These are phyloP conservation scores for Withania somnifera DNA, from an alignment of 305 asterid genomes.

Conservation along the genomic window DNA sequence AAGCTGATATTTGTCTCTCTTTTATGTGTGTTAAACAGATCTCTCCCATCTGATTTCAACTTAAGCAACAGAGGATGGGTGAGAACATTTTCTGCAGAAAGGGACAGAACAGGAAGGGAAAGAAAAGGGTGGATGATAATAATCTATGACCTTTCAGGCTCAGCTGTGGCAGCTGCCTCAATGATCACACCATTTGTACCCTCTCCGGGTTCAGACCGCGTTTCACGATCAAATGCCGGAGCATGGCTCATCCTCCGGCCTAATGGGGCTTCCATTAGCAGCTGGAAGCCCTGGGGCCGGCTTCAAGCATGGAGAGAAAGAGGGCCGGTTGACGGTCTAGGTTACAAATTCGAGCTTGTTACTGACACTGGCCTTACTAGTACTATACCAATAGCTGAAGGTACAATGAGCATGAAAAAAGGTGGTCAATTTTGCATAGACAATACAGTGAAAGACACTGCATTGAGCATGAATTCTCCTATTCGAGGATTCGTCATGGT, in stretches of 20 bases:
- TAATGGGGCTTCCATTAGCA: conserved; percentile 43
- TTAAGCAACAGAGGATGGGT: conserved; percentile 41
- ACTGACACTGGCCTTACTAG: conserved; percentile 39
- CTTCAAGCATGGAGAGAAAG: conserved; percentile 91
- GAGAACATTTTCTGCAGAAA: conserved; percentile 37
- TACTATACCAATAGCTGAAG: conserved; percentile 52
- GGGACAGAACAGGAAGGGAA: conserved; percentile 36
- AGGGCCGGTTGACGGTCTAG: conserved; percentile 51
- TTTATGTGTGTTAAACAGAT: conserved; percentile 20
- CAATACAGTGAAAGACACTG: conserved; percentile 29
- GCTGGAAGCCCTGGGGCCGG: conserved; percentile 97
- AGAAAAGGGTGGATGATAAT: conserved; percentile 79
- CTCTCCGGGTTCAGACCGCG: conserved; percentile 64
- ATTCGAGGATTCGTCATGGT: conserved; percentile 62
- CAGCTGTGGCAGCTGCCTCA: conserved; percentile 83
- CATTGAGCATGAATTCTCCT: conserved; percentile 15
- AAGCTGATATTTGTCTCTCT: not conserved
- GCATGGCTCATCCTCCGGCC: conserved; percentile 88
- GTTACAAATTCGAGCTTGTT: conserved; percentile 69
- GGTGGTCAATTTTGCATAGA: conserved; percentile 65
- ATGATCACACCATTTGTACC: conserved; percentile 88
- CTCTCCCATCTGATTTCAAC: conserved; percentile 65
- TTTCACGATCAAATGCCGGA: conserved; percentile 70
- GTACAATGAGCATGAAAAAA: conserved; percentile 49
- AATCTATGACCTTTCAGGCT: conserved; percentile 73